Conservation (phyloP, 208 protist species). For the Acanthamoeba rhysodes region DNA sequence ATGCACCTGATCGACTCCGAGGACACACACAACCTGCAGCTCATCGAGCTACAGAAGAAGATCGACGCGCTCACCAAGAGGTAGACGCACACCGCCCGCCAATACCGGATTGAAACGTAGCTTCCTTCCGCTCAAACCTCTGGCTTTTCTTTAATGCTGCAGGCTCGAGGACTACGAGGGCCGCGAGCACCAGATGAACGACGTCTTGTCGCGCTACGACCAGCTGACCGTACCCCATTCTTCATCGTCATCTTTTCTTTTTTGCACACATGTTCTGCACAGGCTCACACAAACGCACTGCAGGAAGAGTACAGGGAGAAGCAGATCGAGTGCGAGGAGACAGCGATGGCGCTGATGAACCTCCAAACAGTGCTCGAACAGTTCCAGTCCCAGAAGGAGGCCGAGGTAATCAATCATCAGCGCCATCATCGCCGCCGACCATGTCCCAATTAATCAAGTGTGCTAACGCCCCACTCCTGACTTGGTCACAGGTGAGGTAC, state of each 20-base stretch:
- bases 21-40: conserved; percentile 9
- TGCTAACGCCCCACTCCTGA: neutral
- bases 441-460: neutral
- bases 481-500: neutral
- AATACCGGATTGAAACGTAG: no score
- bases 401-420: neutral
- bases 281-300: neutral
- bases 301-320: conserved; percentile 53
- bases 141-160: no score
- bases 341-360: neutral
- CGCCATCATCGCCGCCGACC: neutral
- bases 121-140: no score
- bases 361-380: conserved; percentile 37
- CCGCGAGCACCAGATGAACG: neutral
- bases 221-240: neutral
- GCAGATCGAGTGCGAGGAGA: conserved; percentile 15
- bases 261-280: no score
- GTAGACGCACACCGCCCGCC: neutral
- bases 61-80: neutral
- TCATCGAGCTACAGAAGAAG: conserved; percentile 20
- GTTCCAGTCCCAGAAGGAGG: conserved; percentile 26
- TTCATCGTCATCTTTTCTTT: neutral
- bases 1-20: conserved; percentile 20
- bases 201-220: neutral
- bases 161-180: conserved; percentile 13